Evolutionary conservation across 495 filamentous ascomycete species (phyloP), one percentile per base, ranked within the genome.

Genomic region (Aspergillus coremiiformis): DNA sequence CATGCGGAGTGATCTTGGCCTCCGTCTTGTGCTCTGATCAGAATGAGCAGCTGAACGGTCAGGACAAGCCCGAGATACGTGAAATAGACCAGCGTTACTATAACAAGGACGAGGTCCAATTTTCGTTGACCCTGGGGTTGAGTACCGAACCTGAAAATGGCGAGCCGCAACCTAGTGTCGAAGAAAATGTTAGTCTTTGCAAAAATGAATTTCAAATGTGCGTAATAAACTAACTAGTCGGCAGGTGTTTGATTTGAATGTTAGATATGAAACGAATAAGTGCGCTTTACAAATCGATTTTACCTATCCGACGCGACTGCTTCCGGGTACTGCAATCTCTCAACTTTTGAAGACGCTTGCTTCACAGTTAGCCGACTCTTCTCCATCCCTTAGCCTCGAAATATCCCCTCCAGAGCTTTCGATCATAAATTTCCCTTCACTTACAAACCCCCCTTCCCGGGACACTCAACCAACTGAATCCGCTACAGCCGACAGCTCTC

Each of bases 381-480:
- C 58, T 8, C n/a, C 51, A 3, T 46, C 27, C 15, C 9, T 52
- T 5, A 22, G 47, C 3, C 30, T 42, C 17, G 19, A 45, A 19
- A 29, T 33, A 27, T 19, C 51, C 15, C 11, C 47, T 0, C 53
- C 58, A 11, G 44, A 57, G 17, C 42, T 55, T 32, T 64, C 61
- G 10, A 52, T 61, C 26, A 17, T 61, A 39, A 64, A 64, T 41
- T 61, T 59, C 50, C 58, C 61, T 3, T 50, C 61, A 19, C 44
- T 50, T 49, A 55, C 50, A 56, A 55, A 50, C 53, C 61, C 61
- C 41, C 56, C 61, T 7, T 39, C 49, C 12, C 46, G 52, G 19
- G 32, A 53, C 14, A 24, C 17, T 24, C 29, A 53, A 12, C 45
- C 43, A 4, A 42, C 41, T 15, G 39, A 49, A 26, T 24, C 20